These are phyloP conservation scores for Funneliformis geosporum DNA, from an alignment of 192 early-diverging fungal species.

Conservation along the genomic window DNA sequence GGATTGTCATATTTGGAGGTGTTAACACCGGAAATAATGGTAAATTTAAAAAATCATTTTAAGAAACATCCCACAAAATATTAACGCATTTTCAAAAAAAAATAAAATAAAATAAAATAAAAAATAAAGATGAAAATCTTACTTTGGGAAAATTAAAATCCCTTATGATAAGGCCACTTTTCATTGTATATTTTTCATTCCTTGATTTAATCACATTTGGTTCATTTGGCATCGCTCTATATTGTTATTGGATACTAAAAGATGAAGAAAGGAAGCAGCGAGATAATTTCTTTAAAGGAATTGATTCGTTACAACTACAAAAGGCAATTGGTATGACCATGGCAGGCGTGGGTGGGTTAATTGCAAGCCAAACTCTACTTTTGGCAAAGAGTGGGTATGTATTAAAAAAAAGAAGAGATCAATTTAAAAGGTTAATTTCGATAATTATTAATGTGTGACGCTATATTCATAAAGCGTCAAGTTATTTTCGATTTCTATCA, in stretches of 20 bases:
- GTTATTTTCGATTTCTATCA: slow-evolving; percentile 43
- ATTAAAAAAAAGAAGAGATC: background rate
- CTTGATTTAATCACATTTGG: slow-evolving; percentile 19
- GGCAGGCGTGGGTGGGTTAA: slow-evolving; percentile 54
- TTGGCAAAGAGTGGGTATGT: slow-evolving; percentile 60
- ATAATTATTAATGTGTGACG: background rate
- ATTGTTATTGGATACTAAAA: slow-evolving; percentile 18
- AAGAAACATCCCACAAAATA: too few relatives aligned
- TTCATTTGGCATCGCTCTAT: slow-evolving; percentile 21
- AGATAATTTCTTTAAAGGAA: slow-evolving; percentile 34
- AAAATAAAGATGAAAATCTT: slow-evolving; percentile 35
- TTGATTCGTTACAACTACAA: slow-evolving; percentile 40
- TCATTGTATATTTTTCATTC: slow-evolving; percentile 19
- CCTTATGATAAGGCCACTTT: background rate
- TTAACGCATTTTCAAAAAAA: slow-evolving; percentile 39
- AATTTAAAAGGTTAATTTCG: background rate
- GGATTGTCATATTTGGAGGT: slow-evolving; percentile 62
- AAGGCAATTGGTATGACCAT: slow-evolving; percentile 58
- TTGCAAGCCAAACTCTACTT: slow-evolving; percentile 60
- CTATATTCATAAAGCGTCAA: slow-evolving; percentile 37
- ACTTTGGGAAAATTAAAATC: slow-evolving; percentile 31
- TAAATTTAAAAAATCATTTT: too few relatives aligned
- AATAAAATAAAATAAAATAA: slow-evolving; percentile 35
- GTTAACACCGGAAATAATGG: slow-evolving; percentile 47
- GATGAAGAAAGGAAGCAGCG: slow-evolving; percentile 36